Base-by-base conservation (phyloP, 2,329 filamentous ascomycete species). In the Exophiala bonariae region DNA sequence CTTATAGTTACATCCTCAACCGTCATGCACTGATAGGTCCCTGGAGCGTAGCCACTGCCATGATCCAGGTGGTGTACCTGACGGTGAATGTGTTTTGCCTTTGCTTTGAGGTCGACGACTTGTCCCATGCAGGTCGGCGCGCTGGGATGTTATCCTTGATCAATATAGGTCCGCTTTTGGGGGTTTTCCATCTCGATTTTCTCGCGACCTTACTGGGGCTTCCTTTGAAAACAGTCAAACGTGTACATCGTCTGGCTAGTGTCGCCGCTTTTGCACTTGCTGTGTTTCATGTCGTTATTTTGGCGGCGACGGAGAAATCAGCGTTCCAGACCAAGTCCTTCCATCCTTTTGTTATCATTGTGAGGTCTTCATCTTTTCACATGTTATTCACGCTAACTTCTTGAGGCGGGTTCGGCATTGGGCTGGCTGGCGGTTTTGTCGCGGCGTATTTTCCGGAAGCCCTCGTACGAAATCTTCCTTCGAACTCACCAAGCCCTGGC, bases 391-490 rank as follows among this genome's bases (percentile, higher is more conserved):
- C n/a, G n/a, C n/a, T n/a, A n/a, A n/a, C n/a, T n/a, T n/a, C n/a
- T n/a, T n/a, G n/a, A n/a, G n/a, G n/a, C n/a, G n/a, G n/a, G n/a
- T n/a, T n/a, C n/a, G n/a, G n/a, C n/a, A n/a, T n/a, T n/a, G n/a
- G n/a, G n/a, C n/a, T n/a, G n/a, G n/a, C n/a, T n/a, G n/a, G n/a
- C n/a, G n/a, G n/a, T n/a, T n/a, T n/a, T n/a, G n/a, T n/a, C n/a
- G n/a, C n/a, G n/a, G n/a, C n/a, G n/a, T n/a, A n/a, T n/a, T n/a
- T n/a, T n/a, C n/a, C n/a, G n/a, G n/a, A n/a, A n/a, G n/a, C n/a
- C n/a, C n/a, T n/a, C n/a, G n/a, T 41, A 41, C 28, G 39, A 41
- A 26, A 30, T 41, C 39, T 41, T 41, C 28, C 39, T 41, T 41
- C 22, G 22, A 30, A 11, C 19, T 16, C 39, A 41, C 28, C 23